These are phyloP conservation scores for Phellopilus nigrolimitatus DNA, from an alignment of 1,284 basidiomycete species.

Conservation along the genomic window DNA sequence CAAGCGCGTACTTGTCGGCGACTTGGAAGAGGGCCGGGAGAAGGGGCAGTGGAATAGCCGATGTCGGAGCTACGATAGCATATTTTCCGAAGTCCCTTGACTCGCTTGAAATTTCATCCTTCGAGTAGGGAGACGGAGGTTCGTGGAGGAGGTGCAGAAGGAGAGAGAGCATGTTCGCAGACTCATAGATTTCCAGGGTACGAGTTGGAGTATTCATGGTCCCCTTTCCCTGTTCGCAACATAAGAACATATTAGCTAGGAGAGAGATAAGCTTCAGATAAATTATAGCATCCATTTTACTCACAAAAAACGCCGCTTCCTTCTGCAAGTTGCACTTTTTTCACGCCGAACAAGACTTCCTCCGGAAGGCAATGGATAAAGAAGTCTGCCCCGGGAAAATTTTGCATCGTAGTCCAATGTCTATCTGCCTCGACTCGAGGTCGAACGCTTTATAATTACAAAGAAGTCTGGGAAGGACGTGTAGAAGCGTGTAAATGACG, in stretches of 20 bases:
- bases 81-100: slow-evolving; percentile 20
- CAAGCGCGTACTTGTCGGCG: slow-evolving; percentile 59
- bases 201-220: no score
- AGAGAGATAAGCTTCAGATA: not conserved
- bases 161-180: slow-evolving; percentile 38
- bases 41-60: slow-evolving; percentile 55
- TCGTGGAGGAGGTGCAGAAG: slow-evolving; percentile 51
- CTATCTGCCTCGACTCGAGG: no score
- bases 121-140: slow-evolving; percentile 34
- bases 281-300: not conserved
- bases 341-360: slow-evolving; percentile 8
- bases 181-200: slow-evolving; percentile 48
- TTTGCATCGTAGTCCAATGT: not conserved
- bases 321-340: slow-evolving; percentile 7
- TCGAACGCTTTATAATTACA: no score
- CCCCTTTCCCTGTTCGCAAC: slow-evolving; percentile 9
- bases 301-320: slow-evolving; percentile 17
- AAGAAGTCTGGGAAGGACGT: no score
- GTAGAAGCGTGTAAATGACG: no score
- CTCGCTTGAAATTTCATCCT: slow-evolving; percentile 34
- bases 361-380: slow-evolving; percentile 14
- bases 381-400: not conserved
- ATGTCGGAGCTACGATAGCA: not conserved
- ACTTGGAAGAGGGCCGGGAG: slow-evolving; percentile 48
- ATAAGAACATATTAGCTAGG: slow-evolving; percentile 16